phyloP scores from a whole-genome alignment of 306 rosid genomes.

The Nissolia schottii region DNA sequence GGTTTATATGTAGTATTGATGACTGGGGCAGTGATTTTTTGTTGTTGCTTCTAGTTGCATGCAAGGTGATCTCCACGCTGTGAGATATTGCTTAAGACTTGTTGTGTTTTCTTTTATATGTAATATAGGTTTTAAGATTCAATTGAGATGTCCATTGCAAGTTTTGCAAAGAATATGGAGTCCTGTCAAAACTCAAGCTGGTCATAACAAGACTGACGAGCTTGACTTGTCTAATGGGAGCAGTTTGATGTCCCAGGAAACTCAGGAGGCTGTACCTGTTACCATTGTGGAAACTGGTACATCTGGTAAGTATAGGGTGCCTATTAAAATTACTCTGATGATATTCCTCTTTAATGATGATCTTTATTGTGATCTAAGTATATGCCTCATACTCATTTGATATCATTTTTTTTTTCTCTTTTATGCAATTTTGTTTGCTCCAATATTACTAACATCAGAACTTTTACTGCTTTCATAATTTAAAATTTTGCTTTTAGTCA shows the following conservation, averaged over 20 bases:
- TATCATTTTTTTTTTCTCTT: neutral
- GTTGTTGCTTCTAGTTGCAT: neutral
- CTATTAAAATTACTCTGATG: neutral
- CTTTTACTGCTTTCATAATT: neutral
- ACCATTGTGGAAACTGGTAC: constrained; percentile 15
- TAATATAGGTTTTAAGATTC: constrained; percentile 51
- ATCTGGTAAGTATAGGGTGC: constrained; percentile 31
- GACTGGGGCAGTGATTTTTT: neutral
- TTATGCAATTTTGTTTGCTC: neutral
- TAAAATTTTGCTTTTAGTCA: neutral
- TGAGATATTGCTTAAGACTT: neutral
- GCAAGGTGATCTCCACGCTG: neutral
- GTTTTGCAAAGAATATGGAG: constrained; percentile 38
- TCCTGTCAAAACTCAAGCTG: constrained; percentile 13
- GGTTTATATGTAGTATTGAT: neutral
- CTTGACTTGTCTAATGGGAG: constrained; percentile 20
- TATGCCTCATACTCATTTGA: neutral
- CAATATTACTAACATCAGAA: neutral
- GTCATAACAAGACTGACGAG: constrained; percentile 16
- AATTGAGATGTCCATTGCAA: constrained; percentile 41
- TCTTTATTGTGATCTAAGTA: neutral
- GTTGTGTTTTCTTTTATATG: neutral
- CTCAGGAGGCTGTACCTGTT: constrained; percentile 25
- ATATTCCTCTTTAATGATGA: neutral
- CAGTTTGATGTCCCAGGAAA: constrained; percentile 24